Base-by-base conservation (phyloP, 768 basidiomycete species). In the Phylloporus scabripes region DNA sequence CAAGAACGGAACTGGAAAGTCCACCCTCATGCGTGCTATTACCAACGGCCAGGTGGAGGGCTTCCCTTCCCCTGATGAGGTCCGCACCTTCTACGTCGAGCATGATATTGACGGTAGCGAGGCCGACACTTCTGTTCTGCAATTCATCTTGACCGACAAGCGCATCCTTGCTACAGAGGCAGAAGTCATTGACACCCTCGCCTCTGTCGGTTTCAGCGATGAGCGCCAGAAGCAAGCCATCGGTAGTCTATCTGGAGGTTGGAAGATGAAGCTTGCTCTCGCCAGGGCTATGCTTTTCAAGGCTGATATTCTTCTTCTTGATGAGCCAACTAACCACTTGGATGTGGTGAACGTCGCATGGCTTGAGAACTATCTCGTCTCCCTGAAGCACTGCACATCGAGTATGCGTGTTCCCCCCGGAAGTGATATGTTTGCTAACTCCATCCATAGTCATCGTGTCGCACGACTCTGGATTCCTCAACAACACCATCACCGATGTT, bases 251-350 rank as follows among this genome's bases (percentile, higher is more conserved):
- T 97, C 94, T 38, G 94, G 94, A 81, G 94, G 94, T 77, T 96
- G 94, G 94, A 97, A 97, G 81, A 97, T 97, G 94, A 97, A 96
- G 81, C 85, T 97, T 55, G 94, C 94, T 34, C 82, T 97, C 53
- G 94, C 94, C 50, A 83, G 94, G 54, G 94, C 94, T 43, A 95
- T 97, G 83, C 79, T 97, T 39, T 97, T 97, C 87, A 90, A 87
- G 76, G 94, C 94, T 54, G 94, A 97, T 63, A 97, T 97, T 64
- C 83, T 97, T 44, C 74, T 96, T 23, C 88, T 95, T 57, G 93
- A 96, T 70, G 93, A 96, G 75, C 93, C 93, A 39, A 96, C 93
- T 75, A 92, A 92, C 78, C 88, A 92, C 69, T 81, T 97, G 74
- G 94, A 97, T 60, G 94, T 97, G 57, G 83, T 96, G 72, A 97